Percentiles rank a stretch among this genome's conserved stretches.
phyloP scores from a whole-genome alignment of 306 rosid species.

The Sesbania bispinosa region DNA sequence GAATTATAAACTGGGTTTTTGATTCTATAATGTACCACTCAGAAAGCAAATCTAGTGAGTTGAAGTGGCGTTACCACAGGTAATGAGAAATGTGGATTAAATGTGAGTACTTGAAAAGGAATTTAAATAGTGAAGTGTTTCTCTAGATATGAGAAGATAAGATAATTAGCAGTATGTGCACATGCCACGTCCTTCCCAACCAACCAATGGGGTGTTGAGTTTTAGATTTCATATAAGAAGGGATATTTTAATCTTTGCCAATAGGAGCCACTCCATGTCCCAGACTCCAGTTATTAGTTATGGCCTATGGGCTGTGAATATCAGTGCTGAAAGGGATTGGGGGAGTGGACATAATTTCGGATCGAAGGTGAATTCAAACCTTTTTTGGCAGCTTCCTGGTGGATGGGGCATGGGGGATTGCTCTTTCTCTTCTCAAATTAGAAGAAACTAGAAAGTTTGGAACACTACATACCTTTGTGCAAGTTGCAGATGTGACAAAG shows the following conservation, averaged over 20 bases:
- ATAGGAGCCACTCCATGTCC: constrained; percentile 24
- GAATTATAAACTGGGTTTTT: neutral
- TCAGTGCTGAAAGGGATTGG: constrained; percentile 17
- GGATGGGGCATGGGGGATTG: neutral
- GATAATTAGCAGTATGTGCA: constrained; percentile 40
- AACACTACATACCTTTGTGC: neutral
- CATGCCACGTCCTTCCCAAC: constrained; percentile 20
- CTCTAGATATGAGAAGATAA: constrained; percentile 33
- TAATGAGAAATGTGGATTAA: neutral
- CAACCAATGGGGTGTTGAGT: constrained; percentile 30
- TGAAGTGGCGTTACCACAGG: constrained; percentile 9
- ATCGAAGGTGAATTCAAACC: neutral
- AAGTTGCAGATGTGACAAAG: neutral
- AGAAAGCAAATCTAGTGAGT: neutral
- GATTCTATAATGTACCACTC: neutral
- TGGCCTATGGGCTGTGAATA: constrained; percentile 41
- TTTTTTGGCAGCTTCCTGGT: neutral
- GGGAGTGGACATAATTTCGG: constrained; percentile 15
- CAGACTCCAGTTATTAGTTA: too few relatives aligned
- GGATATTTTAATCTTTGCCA: constrained; percentile 33
- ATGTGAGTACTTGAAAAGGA: neutral
- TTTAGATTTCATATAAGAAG: constrained; percentile 38
- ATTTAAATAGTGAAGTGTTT: constrained; percentile 20
- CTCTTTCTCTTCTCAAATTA: neutral
- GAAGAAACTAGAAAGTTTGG: constrained; percentile 5